Evolutionary conservation across 164 flowering plant species (phyloP), one percentile per base, ranked within the genome.

Genomic region (Buxus sempervirens): DNA sequence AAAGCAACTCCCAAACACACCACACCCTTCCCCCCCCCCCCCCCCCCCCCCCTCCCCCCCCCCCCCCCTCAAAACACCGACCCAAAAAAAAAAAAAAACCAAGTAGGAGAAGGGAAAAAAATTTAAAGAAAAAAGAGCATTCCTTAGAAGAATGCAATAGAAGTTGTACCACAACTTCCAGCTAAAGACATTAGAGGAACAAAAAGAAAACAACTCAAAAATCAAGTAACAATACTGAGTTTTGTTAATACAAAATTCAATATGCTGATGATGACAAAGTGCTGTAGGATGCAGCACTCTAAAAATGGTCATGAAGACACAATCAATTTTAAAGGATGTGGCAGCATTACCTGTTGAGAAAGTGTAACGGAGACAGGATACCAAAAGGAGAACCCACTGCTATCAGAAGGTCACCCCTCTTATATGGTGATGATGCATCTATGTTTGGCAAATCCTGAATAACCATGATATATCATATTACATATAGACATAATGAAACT

Each of bases 331-430:
- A 32, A 32, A 32, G 38, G 38, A 7, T 3, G 38, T 32, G 28
- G 54, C 18, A 25, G 59, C 56, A 10, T 49, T 78, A 91, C 98
- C 96, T 90, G 79, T 95, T 95, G 66, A 86, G 79, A 85, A 95
- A 95, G 80, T 95, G 99, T 68, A 80, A 42, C n/a, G 99, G 98
- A 45, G 99, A 95, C 51, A 95, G 84, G 66, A 90, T 64, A 57
- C 98, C 99, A 78, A 95, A 95, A 60, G 99, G 99, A 78, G 99
- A 92, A 60, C 97, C 99, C 80, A 88, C 78, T 13, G 86, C 89
- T 49, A 95, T 75, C 70, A 95, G 84, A 73, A 82, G 74, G 78
- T 85, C 88, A 18, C 99, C 99, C 70, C 83, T 84, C 73, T 69
- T 84, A 60, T 53, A 76, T 64, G 76, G 71, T 27, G 67, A 64